Evolutionary conservation across 371 early-diverging fungal species (phyloP).

Genomic region (Mortierella sp.): DNA sequence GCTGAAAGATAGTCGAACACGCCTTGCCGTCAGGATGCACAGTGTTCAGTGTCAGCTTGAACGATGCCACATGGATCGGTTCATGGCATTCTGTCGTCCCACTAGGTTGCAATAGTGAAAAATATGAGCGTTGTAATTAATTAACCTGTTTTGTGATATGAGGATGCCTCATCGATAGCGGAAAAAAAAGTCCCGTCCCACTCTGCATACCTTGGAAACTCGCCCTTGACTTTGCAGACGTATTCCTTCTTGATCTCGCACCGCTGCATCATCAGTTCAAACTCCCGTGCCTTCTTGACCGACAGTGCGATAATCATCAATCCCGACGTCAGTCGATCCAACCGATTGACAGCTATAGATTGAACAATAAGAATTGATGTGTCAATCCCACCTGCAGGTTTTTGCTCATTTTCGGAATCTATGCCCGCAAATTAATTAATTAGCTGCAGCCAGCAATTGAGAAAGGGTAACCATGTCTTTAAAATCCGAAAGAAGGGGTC

Average conservation of each 20-base stretch:
- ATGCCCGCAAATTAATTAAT: neutral
- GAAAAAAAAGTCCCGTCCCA: too few relatives aligned
- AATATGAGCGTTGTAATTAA: too few relatives aligned
- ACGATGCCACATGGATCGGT: conserved; percentile 86
- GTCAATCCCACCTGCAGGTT: neutral
- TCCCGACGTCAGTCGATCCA: conserved; percentile 96
- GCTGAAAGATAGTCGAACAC: conserved; percentile 80
- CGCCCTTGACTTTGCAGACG: conserved; percentile 87
- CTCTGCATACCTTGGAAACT: conserved; percentile 80
- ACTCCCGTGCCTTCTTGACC: conserved; percentile 68
- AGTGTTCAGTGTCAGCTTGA: conserved; percentile 89
- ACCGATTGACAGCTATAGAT: conserved; percentile 88
- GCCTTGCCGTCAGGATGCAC: conserved; percentile 87
- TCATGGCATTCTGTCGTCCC: conserved; percentile 75
- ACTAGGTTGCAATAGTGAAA: conserved; percentile 25
- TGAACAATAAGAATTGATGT: too few relatives aligned
- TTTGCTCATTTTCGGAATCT: neutral
- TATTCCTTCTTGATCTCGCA: conserved; percentile 89
- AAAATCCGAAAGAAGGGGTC: neutral
- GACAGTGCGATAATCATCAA: conserved; percentile 83
- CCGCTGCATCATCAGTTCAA: conserved; percentile 74
- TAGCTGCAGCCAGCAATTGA: too few relatives aligned
- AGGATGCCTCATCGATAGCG: neutral
- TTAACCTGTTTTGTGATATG: too few relatives aligned
- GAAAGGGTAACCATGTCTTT: too few relatives aligned